These are phyloP conservation scores for Dioscorea zingiberensis DNA, from an alignment of 106 monocot species.

Conservation along the genomic window DNA sequence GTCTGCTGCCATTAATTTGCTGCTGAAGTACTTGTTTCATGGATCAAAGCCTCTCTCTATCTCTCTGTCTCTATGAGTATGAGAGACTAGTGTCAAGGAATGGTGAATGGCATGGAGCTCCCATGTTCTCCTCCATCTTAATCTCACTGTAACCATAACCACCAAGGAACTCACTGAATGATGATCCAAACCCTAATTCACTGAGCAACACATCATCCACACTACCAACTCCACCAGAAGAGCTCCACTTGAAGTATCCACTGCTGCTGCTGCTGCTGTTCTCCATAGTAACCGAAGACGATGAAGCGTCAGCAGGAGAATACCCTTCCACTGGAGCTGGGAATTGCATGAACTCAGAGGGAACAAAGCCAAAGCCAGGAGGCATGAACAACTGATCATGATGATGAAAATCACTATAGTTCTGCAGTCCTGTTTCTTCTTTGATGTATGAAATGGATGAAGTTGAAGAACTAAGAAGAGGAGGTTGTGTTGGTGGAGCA, in stretches of 20 bases:
- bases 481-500: background rate
- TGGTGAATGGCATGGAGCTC: too few relatives aligned
- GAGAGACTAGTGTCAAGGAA: background rate
- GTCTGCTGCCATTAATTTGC: too few relatives aligned
- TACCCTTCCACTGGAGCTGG: background rate
- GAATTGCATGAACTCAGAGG: background rate
- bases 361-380: background rate
- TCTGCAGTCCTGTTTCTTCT: background rate
- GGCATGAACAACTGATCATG: background rate
- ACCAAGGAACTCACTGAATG: background rate
- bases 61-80: background rate
- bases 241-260: background rate
- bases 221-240: background rate
- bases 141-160: background rate
- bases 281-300: background rate
- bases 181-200: background rate
- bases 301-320: background rate
- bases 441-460: background rate
- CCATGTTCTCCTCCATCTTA: too few relatives aligned
- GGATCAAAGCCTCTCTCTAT: background rate
- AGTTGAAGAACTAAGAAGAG: too few relatives aligned
- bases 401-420: background rate
- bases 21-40: too few relatives aligned
- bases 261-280: background rate
- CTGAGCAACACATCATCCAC: background rate